Base-by-base conservation (phyloP, 768 basidiomycete species). In the Podaxis sp. region DNA sequence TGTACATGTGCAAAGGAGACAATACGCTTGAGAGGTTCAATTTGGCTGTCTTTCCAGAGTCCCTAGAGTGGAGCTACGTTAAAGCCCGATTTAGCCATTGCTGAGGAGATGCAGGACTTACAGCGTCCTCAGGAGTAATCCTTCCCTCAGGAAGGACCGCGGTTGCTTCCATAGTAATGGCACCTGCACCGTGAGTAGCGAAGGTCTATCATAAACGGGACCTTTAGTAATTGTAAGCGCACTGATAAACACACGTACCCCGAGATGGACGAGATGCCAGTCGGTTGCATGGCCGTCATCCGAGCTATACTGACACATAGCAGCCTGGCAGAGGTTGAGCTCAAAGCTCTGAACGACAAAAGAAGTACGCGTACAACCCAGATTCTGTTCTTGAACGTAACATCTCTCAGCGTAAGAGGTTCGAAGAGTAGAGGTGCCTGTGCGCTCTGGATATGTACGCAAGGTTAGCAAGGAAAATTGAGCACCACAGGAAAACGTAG, bases 241-340 rank as follows among this genome's bases (percentile, higher is more conserved):
- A 20, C 24, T 24, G 37, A 37, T 20, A 48, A 1, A 24, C 51
- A 41, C 66, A 84, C 85, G 0, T 64, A 85, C 84, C 1, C 89
- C 89, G 33, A 91, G 80, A 69, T 94, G 90, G n/a, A 92, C 89
- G 3, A 93, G 73, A 72, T 95, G 93, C 87, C 88, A 93, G 65
- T 93, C 89, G 1, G 91, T 92, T 3, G 87, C 85, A 67, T 89
- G 86, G 0, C 92, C 92, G 56, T 87, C 75, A 50, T 89, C 83
- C 6, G 86, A 80, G 61, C 86, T 88, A 75, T 93, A 94, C 73
- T 89, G 87, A 72, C 91, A 93, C 91, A 93, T 92, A 1, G 89
- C 89, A 10, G 89, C 77, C 87, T 87, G 64, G 8, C 60, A 26
- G 57, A 49, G 20, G 62, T 12, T 13, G 24, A 30, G 15, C 28